These are phyloP conservation scores for Didymella sp. DNA, from an alignment of 2,329 filamentous ascomycete genomes.

Conservation along the genomic window DNA sequence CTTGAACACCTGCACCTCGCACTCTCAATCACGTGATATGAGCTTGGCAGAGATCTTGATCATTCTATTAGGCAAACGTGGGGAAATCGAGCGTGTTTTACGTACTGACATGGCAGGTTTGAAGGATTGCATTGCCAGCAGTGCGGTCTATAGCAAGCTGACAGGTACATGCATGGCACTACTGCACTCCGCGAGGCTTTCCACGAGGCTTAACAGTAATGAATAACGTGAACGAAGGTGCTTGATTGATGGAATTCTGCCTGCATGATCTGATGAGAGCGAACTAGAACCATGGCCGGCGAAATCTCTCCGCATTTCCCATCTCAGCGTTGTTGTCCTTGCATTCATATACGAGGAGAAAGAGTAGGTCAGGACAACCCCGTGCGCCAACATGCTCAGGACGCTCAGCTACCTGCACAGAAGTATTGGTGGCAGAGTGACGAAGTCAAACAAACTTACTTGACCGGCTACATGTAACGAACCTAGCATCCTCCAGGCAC, in stretches of 20 bases:
- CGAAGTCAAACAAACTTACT: neutral
- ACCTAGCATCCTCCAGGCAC: constrained; percentile 8
- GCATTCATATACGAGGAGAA: constrained; percentile 11
- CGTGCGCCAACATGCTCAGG: constrained; percentile 14
- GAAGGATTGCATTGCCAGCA: constrained; percentile 4
- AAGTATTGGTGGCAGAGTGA: constrained; percentile 16
- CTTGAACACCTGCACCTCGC: constrained; percentile 8
- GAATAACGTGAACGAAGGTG: neutral
- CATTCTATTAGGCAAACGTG: neutral
- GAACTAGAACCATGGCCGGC: neutral
- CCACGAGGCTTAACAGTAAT: constrained; percentile 8
- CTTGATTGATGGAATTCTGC: constrained; percentile 10
- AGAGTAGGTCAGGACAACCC: constrained; percentile 2
- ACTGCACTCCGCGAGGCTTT: constrained; percentile 1
- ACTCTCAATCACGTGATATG: constrained; percentile 33
- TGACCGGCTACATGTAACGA: constrained; percentile 11
- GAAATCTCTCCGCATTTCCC: neutral
- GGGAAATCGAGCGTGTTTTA: constrained; percentile 8
- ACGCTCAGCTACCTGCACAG: constrained; percentile 17
- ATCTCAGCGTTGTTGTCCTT: constrained; percentile 10
- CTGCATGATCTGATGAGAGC: neutral
- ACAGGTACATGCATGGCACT: constrained; percentile 5
- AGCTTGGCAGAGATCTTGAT: neutral
- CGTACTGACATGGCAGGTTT: constrained; percentile 11
- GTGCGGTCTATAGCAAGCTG: neutral